Base-by-base conservation (phyloP, 805 yeast genomes). In the Saturnispora zaruensis region DNA sequence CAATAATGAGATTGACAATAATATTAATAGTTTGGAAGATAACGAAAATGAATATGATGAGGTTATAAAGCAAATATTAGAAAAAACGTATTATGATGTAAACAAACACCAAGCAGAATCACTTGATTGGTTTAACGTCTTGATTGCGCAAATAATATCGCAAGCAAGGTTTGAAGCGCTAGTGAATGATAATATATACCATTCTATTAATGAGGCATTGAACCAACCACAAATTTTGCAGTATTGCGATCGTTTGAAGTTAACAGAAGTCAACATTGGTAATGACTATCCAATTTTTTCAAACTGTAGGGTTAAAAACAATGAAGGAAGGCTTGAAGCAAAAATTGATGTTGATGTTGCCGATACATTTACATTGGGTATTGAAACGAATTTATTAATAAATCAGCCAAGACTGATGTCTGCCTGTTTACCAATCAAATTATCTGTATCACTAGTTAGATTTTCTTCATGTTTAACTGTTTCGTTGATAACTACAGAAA, bases 241-340 rank as follows among this genome's bases (percentile, higher is more conserved):
- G 49, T 91, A 82, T 64, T 65, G 93, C 45, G 96, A 84, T 61
- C 75, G 77, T 23, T 81, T 93, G 38, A 77, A 76, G 53, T 79
- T 93, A 44, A 85, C 90, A 1, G 97, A 91, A 59, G 80, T 93
- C 24, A 91, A 89, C 59, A 82, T 93, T 51, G 99, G 99, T 32
- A 87, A 88, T 62, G 97, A 90, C 65, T 93, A 83, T 63, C 99
- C 99, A 3, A 87, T 93, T 46, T 87, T 93, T 63, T 86, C 96
- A 50, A 93, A 93, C 61, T 93, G 99, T 66, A 75, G 95, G 45
- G 86, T 93, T 36, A 74, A 74, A 54, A 61, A 61, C 46, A 72
- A 72, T 34, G 65, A 76, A 66, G 71, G 81, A 16, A 67, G 82
- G 41, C 60, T 79, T 41, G 96, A 89, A 62, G 96, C 96, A 1